phyloP scores from a whole-genome alignment of 2,329 filamentous ascomycete species.

The Fusarium hainanense region DNA sequence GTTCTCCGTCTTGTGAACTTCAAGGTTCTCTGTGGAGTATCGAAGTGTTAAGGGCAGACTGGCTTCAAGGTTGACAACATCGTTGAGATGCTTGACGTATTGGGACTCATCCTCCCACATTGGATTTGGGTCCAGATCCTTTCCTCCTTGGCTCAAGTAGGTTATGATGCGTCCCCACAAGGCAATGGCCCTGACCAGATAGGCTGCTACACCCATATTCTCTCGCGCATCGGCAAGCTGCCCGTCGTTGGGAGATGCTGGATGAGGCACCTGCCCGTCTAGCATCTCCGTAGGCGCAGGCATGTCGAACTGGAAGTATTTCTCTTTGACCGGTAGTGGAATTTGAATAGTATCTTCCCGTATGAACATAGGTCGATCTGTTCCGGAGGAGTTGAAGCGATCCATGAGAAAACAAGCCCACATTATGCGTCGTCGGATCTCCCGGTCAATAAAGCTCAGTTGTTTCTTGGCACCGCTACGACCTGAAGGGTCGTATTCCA shows the following conservation, averaged over 20 bases:
- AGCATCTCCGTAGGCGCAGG: slow-evolving; percentile 87
- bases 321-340: slow-evolving; percentile 90
- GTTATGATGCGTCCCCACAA: slow-evolving; percentile 91
- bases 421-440: slow-evolving; percentile 94
- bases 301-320: slow-evolving; percentile 90
- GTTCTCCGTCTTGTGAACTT: slow-evolving; percentile 83
- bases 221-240: slow-evolving; percentile 74
- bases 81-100: slow-evolving; percentile 75
- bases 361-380: slow-evolving; percentile 90
- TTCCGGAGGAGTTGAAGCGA: slow-evolving; percentile 94
- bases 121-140: slow-evolving; percentile 77
- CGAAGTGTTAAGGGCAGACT: slow-evolving; percentile 76
- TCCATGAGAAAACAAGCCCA: slow-evolving; percentile 99
- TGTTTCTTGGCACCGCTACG: slow-evolving; percentile 70
- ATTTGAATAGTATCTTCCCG: slow-evolving; percentile 90
- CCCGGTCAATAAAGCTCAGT: slow-evolving; percentile 89
- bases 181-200: slow-evolving; percentile 85
- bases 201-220: slow-evolving; percentile 95
- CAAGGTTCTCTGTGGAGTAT: slow-evolving; percentile 84
- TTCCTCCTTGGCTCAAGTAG: slow-evolving; percentile 91
- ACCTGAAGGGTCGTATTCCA: slow-evolving; percentile 82
- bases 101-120: slow-evolving; percentile 87
- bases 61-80: slow-evolving; percentile 76
- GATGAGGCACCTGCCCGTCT: slow-evolving; percentile 74
- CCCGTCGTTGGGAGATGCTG: slow-evolving; percentile 70